Conservation (phyloP, 176 grass and related monocot species). For the Areca catechu region DNA sequence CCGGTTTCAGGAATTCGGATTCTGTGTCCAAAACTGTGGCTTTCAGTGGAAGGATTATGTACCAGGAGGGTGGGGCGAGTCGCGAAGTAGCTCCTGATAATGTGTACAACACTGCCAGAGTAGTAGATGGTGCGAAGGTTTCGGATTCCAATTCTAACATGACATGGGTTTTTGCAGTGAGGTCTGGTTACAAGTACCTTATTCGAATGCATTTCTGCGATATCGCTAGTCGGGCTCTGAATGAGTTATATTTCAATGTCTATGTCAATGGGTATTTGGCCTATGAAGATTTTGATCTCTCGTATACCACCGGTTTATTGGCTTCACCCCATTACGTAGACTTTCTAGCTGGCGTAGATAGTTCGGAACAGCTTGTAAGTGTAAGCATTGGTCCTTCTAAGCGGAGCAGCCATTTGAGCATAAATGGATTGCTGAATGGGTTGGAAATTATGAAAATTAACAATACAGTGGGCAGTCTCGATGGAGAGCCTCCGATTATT, state of each 20-base stretch:
- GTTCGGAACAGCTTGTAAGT: constrained; percentile 30
- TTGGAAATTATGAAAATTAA: constrained; percentile 98
- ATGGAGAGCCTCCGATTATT: constrained; percentile 33
- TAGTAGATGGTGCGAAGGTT: constrained; percentile 8
- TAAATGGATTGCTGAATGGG: constrained; percentile 70
- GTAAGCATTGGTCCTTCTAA: constrained; percentile 50
- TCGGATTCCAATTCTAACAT: constrained; percentile 39
- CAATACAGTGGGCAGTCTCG: constrained; percentile 49
- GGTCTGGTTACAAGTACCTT: constrained; percentile 45
- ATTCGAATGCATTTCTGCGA: constrained; percentile 95
- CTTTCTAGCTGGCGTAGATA: constrained; percentile 50
- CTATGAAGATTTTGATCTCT: constrained; percentile 68
- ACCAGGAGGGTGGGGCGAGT: constrained; percentile 51
- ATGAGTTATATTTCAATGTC: constrained; percentile 70
- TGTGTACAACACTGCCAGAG: constrained; percentile 71
- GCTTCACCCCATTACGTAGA: constrained; percentile 84
- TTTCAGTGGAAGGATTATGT: constrained; percentile 71
- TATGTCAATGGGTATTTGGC: constrained; percentile 64
- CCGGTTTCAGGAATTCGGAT: constrained; percentile 15
- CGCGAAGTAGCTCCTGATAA: constrained; percentile 71
- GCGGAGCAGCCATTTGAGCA: constrained; percentile 31
- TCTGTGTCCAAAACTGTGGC: constrained; percentile 22
- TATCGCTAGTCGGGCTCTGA: constrained; percentile 52
- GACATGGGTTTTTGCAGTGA: constrained; percentile 64
- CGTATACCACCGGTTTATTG: constrained; percentile 36